Base-by-base conservation (phyloP, 2,329 filamentous ascomycete species). In the Colletotrichum viniferum region DNA sequence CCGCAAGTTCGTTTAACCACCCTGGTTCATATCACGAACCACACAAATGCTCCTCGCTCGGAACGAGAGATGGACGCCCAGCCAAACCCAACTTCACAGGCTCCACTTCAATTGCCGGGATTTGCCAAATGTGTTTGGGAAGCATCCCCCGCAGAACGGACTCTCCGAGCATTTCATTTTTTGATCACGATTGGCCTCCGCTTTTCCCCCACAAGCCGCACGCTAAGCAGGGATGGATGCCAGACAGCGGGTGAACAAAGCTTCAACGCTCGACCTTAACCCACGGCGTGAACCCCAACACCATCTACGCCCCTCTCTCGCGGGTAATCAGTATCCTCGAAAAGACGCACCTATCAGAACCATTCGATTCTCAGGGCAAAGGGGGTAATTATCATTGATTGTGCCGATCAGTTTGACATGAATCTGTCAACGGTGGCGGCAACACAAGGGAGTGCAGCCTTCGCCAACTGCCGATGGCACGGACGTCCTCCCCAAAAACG, bases 381-480 rank as follows among this genome's bases (percentile, higher is more conserved):
- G 5, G 18, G 38, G 38, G n/a, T 56, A 36, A 16, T 55, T 28
- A 30, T 1, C 16, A 14, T n/a, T 13, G 16, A 28, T 24, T 14
- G 7, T 63, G 26, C 26, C 28, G 30, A 52, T 63, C 28, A 21
- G 24, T 55, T 30, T 67, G 16, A 52, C 61, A 55, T 71, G 12
- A 48, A 61, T 38, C 21, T 66, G 30, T 56, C 36, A 28, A 18
- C 21, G 21, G 12, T 6, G 38, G 26, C 61, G 43, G 21, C 12
- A 21, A 38, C 18, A 2, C 9, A 4, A 36, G 21, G 10, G 30
- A 58, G 48, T 24, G 28, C 21, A 12, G 21, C 66, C 32, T 14
- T 38, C 14, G 32, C 26, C 18, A 30, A 72, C 43, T 63, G 28
- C 69, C 26, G 69, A 73, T 62, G 56, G 73, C 73, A 75, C 69